Conservation (phyloP, 331 rosid genomes). For the Cucumis variabilis region DNA sequence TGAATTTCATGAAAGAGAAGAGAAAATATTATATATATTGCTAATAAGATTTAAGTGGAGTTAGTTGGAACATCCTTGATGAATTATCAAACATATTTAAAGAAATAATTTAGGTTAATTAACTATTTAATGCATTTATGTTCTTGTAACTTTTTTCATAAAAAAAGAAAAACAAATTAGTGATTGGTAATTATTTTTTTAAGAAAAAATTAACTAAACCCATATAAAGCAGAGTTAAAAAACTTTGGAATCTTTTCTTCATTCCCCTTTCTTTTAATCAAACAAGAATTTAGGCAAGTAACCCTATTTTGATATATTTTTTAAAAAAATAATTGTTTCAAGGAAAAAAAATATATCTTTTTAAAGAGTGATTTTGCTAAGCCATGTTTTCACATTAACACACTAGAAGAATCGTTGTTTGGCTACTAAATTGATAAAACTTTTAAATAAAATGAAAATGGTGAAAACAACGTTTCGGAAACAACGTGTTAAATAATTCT, state of each 20-base stretch:
- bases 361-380: too few relatives aligned
- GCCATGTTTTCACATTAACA: too few relatives aligned
- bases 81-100: not conserved
- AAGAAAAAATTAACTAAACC: not conserved
- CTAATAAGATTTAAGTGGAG: not conserved
- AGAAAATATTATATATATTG: not conserved
- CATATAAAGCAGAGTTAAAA: not conserved
- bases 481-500: too few relatives aligned
- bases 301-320: too few relatives aligned
- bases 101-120: not conserved
- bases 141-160: not conserved
- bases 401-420: not conserved
- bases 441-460: too few relatives aligned
- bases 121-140: not conserved
- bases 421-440: not conserved
- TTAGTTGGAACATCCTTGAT: slow-evolving; percentile 3
- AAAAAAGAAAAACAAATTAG: not conserved
- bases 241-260: too few relatives aligned
- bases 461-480: too few relatives aligned
- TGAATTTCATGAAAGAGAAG: not conserved
- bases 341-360: too few relatives aligned
- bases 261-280: too few relatives aligned
- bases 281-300: too few relatives aligned
- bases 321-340: too few relatives aligned
- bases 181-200: not conserved